Evolutionary conservation across 352 stramenopile species (phyloP), one percentile per base, ranked within the genome.

Genomic region (Phytopythium delawarense): DNA sequence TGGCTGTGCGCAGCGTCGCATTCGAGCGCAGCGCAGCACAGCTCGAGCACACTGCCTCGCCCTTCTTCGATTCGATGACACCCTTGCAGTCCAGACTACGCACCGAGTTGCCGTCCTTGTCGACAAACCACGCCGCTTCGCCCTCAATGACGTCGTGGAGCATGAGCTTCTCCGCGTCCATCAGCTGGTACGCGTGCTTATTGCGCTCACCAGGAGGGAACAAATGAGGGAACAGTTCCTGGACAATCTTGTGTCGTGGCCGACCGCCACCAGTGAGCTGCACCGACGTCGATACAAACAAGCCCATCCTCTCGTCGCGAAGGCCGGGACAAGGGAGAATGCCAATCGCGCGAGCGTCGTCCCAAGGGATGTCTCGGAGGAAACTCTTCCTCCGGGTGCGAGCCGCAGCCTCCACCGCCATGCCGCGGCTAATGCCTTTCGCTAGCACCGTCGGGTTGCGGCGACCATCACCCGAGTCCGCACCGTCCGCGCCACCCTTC

Each of bases 121-220:
- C 85, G 25, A 94, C 72, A 50, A 89, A 91, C 85, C 85, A 94
- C 20, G 88, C 63, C 4, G 81, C 78, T 51, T 94, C 85, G 2
- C 72, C 70, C 55, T 92, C 79, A 30, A 92, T 76, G 7, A 82
- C 81, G 50, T 94, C 85, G n/a, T 89, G 82, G 16, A 94, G 61
- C 39, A 87, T 56, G 2, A 88, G 23, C 35, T 89, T 89, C 66
- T 91, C 67, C 7, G 73, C 73, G 37, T 81, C 73, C 18, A 80
- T 69, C 48, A 80, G 67, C 39, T 80, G 70, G 7, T 76, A 63
- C 21, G 69, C 48, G 4, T 71, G 59, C 40, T 74, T 78, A 2
- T 49, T 49, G 5, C 55, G 61, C 21, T 65, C 65, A 28, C 62
- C 59, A 15, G 67, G 60, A 4, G 61, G 40, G 53, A 89, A 91